These are phyloP conservation scores for Cinnamomum micranthum DNA, from an alignment of 164 flowering plant genomes.

Conservation along the genomic window DNA sequence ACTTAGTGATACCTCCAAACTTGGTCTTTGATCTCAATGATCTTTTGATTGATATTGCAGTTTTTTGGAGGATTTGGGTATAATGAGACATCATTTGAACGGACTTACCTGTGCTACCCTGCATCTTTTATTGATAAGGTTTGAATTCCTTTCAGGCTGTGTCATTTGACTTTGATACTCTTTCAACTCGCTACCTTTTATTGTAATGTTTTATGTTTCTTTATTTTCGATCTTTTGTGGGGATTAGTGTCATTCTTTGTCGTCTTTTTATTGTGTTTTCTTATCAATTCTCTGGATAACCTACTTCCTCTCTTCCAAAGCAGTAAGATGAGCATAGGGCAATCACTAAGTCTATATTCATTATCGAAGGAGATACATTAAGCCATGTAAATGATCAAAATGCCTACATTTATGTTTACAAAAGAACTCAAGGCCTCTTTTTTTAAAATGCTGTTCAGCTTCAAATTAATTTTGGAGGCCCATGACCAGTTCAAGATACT, in stretches of 20 bases:
- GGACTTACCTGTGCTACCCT: slow-evolving; percentile 84
- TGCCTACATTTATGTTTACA: neutral
- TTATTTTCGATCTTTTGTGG: no score
- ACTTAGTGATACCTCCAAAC: neutral
- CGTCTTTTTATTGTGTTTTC: neutral
- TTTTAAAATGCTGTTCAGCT: no score
- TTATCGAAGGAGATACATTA: neutral
- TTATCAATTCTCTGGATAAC: neutral
- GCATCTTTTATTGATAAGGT: slow-evolving; percentile 98
- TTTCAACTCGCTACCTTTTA: neutral
- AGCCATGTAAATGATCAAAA: neutral
- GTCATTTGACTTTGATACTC: neutral
- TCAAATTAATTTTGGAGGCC: neutral
- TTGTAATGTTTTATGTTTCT: neutral
- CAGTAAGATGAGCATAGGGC: neutral
- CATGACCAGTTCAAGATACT: neutral
- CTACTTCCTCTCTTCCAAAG: neutral
- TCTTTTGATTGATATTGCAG: slow-evolving; percentile 35
- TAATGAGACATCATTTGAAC: slow-evolving; percentile 82
- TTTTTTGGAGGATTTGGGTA: slow-evolving; percentile 81
- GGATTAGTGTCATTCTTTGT: neutral
- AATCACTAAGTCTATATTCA: neutral
- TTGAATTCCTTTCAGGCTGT: neutral
- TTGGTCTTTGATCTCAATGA: no score
- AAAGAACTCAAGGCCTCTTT: neutral